Evolutionary conservation across 1,284 basidiomycete species (phyloP).

Genomic region (Sanghuangporus weigelae): DNA sequence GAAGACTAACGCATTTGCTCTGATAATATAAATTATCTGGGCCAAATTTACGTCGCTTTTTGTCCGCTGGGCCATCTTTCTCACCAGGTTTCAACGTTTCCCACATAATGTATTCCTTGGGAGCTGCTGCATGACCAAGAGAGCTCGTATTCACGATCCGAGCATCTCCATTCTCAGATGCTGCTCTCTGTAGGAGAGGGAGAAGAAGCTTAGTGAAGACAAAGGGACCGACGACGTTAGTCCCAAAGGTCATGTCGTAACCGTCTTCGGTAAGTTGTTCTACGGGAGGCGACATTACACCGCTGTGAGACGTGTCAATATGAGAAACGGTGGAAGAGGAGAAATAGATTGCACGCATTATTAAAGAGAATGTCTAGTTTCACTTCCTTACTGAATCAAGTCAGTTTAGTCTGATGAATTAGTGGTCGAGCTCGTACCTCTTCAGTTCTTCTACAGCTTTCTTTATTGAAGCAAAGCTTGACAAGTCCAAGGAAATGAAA

Average conservation of each 20-base stretch:
- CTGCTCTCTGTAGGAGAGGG: constrained; percentile 30
- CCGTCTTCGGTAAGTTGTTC: constrained; percentile 33
- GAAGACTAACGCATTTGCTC: constrained; percentile 31
- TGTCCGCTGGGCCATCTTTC: constrained; percentile 2
- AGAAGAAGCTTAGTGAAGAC: constrained; percentile 37
- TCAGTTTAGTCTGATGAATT: neutral
- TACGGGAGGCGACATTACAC: constrained; percentile 35
- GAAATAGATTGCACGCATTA: constrained; percentile 20
- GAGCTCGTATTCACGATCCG: constrained; percentile 36
- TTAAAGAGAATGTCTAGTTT: constrained; percentile 21
- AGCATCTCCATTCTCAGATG: constrained; percentile 24
- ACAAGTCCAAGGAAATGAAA: constrained; percentile 43
- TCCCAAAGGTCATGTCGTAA: constrained; percentile 23
- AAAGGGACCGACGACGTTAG: constrained; percentile 26
- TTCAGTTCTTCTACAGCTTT: constrained; percentile 36
- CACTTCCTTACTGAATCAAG: constrained; percentile 21
- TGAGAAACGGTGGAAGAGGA: neutral
- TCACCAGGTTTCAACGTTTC: constrained; percentile 14
- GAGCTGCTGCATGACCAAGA: constrained; percentile 14
- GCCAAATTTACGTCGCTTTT: constrained; percentile 18
- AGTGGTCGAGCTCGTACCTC: constrained; percentile 20
- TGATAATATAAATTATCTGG: constrained; percentile 30
- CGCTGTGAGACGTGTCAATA: constrained; percentile 23
- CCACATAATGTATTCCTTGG: constrained; percentile 14
- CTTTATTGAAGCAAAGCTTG: constrained; percentile 38